Evolutionary conservation across 208 protist genomes (phyloP).

Genomic region (Leishmania gerbilli): DNA sequence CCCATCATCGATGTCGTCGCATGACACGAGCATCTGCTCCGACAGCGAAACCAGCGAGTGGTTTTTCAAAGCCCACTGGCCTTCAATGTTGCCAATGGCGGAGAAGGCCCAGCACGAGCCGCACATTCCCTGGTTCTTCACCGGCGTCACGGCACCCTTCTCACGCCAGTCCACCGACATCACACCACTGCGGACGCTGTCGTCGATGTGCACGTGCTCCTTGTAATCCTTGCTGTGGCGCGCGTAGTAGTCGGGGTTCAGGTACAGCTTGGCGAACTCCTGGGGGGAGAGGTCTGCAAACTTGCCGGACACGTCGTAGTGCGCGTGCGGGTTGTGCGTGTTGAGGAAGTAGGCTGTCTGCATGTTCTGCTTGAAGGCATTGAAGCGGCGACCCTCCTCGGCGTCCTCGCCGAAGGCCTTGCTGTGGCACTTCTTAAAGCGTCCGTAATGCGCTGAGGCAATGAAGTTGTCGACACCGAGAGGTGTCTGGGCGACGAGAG

Average conservation of each 20-base stretch:
- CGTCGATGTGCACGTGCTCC: conserved; percentile 11
- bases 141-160: conserved; percentile 84
- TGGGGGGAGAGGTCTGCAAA: conserved; percentile 58
- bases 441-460: conserved; percentile 40
- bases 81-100: conserved; percentile 92
- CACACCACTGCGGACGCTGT: conserved; percentile 2
- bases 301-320: conserved; percentile 42
- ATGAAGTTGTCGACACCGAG: conserved; percentile 6
- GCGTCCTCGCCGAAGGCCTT: conserved; percentile 63
- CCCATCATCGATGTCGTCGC: conserved; percentile 82
- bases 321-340: conserved; percentile 62
- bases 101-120: conserved; percentile 98
- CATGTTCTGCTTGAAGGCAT: conserved; percentile 72
- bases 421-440: conserved; percentile 69
- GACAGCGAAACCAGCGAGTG: conserved; percentile 80
- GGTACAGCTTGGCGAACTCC: conserved; percentile 52
- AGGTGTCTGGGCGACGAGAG: conserved; percentile 4
- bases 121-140: conserved; percentile 96
- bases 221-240: conserved; percentile 9
- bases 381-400: conserved; percentile 55
- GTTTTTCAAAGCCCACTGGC: conserved; percentile 52
- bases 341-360: conserved; percentile 28
- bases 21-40: conserved; percentile 96
- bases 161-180: conserved; percentile 80
- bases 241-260: conserved; percentile 29